Percentiles rank a stretch among this genome's conserved stretches.
phyloP scores from a whole-genome alignment of 129 eudicot species.

The Apium graveolens region DNA sequence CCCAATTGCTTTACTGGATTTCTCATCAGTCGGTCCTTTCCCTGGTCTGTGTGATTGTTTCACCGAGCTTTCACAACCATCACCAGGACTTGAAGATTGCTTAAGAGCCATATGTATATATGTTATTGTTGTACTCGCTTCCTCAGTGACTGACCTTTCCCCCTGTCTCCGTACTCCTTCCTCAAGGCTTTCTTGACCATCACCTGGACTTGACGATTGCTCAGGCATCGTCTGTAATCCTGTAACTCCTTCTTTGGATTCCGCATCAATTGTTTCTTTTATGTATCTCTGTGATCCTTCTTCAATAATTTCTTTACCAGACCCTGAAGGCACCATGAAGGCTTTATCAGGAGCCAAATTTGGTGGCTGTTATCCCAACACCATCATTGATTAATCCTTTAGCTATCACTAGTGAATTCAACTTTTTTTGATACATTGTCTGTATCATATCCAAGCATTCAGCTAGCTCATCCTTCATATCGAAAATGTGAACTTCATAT shows the following conservation, averaged over 20 bases:
- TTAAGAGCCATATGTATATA: not conserved
- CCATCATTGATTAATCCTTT: not conserved
- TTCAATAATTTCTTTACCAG: not conserved
- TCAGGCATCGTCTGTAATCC: not conserved
- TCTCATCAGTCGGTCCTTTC: not conserved
- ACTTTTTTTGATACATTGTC: not conserved
- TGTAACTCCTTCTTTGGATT: not conserved
- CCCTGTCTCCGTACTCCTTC: not conserved
- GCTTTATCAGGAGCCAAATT: not conserved
- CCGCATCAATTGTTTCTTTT: not conserved
- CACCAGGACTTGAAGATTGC: not conserved
- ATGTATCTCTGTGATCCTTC: not conserved
- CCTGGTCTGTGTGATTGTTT: not conserved
- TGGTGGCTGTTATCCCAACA: not conserved
- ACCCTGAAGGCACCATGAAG: not conserved
- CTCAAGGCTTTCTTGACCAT: not conserved
- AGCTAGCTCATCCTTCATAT: not conserved
- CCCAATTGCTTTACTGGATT: not conserved
- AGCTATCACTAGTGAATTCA: not conserved
- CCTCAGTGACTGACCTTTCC: not conserved
- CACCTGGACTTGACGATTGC: not conserved
- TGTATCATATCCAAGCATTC: constrained; percentile 2
- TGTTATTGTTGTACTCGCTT: not conserved
- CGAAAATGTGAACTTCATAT: not conserved
- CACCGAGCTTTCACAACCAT: not conserved